Conservation (phyloP, 192 early-diverging fungal genomes). For the Chytriomyces confervae region DNA sequence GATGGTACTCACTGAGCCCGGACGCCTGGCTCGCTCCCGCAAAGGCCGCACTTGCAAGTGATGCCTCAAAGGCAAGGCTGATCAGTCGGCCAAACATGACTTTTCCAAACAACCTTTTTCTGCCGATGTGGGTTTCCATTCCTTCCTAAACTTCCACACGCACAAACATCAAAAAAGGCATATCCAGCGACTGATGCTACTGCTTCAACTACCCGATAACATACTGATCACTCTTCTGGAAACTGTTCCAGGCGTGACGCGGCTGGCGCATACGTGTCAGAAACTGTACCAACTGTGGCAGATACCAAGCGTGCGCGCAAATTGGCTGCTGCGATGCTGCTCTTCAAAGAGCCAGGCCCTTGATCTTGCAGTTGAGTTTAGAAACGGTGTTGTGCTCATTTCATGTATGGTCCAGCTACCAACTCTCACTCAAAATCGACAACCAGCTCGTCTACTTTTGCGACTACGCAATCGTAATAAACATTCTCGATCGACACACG, state of each 20-base stretch:
- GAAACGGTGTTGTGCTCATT: not conserved
- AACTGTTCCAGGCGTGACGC: not conserved
- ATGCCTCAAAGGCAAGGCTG: conserved; percentile 41
- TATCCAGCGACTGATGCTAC: not conserved
- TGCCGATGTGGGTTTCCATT: not conserved
- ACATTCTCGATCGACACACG: not conserved
- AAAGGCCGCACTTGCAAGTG: conserved; percentile 45
- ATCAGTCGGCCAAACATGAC: conserved; percentile 37
- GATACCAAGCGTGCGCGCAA: conserved; percentile 3
- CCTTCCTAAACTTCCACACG: no score
- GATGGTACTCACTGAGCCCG: conserved; percentile 37
- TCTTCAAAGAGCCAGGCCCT: conserved; percentile 3
- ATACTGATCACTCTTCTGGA: conserved; percentile 9
- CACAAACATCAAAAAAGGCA: no score
- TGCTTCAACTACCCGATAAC: conserved; percentile 2
- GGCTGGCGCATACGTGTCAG: not conserved
- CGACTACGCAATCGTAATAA: conserved; percentile 21
- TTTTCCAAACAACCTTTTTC: not conserved
- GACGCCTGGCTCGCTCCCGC: conserved; percentile 42
- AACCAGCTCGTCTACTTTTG: conserved; percentile 7
- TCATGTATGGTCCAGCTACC: not conserved
- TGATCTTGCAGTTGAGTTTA: conserved; percentile 2
- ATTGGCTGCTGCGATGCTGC: conserved; percentile 24
- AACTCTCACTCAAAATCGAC: not conserved
- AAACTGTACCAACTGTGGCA: conserved; percentile 8